phyloP scores from a whole-genome alignment of 2,329 filamentous ascomycete species.

The Pyrenochaeta sp. region DNA sequence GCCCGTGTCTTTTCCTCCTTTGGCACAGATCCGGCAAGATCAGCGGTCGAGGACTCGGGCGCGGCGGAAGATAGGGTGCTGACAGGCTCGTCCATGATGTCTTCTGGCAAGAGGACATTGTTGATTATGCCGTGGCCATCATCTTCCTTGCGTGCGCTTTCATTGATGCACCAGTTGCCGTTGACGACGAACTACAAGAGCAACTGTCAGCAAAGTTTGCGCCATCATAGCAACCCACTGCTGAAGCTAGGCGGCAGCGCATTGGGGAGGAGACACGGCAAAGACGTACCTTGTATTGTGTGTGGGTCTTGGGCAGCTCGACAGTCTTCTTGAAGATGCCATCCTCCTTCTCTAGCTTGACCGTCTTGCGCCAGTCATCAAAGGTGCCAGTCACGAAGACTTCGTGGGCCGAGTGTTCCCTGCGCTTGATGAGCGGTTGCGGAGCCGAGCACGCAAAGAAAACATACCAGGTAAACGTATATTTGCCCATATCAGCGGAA shows the following conservation, averaged over 20 bases:
- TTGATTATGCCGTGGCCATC: constrained; percentile 88
- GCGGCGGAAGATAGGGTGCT: constrained; percentile 71
- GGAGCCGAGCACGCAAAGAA: constrained; percentile 28
- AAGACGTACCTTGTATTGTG: constrained; percentile 87
- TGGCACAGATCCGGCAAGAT: constrained; percentile 72
- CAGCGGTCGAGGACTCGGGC: constrained; percentile 75
- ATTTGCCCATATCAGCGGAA: constrained; percentile 66
- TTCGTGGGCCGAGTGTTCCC: constrained; percentile 83
- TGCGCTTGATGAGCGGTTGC: constrained; percentile 51
- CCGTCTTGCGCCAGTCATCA: constrained; percentile 89
- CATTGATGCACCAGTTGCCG: constrained; percentile 86
- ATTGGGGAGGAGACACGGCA: constrained; percentile 1
- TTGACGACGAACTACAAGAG: constrained; percentile 86
- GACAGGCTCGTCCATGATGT: constrained; percentile 66
- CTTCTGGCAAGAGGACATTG: constrained; percentile 83
- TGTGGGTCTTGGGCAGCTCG: constrained; percentile 73
- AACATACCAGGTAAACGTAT: constrained; percentile 75
- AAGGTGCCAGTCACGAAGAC: constrained; percentile 97
- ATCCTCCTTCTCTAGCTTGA: constrained; percentile 80
- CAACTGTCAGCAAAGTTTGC: constrained; percentile 27
- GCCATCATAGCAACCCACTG: constrained; percentile 6
- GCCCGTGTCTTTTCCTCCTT: constrained; percentile 57
- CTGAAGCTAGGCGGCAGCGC: constrained; percentile 9
- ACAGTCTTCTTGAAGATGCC: constrained; percentile 81
- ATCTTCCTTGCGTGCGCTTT: constrained; percentile 79